phyloP scores from a whole-genome alignment of 2,329 filamentous ascomycete species.

The Trichoderma semiorbis region DNA sequence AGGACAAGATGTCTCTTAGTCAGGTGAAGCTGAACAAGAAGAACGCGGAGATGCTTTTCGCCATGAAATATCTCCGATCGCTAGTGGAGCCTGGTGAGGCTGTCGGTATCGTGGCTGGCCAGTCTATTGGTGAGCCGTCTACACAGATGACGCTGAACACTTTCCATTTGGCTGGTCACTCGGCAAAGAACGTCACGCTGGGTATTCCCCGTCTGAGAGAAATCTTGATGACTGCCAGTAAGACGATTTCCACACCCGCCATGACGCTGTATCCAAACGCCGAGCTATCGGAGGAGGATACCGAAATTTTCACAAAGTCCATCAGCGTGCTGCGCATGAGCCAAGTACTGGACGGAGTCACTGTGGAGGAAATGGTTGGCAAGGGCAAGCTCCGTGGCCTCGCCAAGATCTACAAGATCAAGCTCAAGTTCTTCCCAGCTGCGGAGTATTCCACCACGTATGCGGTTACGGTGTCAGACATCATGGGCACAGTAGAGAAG shows the following conservation, averaged over 20 bases:
- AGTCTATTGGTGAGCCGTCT: constrained; percentile 94
- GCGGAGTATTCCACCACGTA: constrained; percentile 84
- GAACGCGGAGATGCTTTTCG: constrained; percentile 78
- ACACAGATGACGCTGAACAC: constrained; percentile 99
- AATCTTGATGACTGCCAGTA: constrained; percentile 96
- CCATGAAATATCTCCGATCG: constrained; percentile 89
- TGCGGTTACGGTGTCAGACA: constrained; percentile 73
- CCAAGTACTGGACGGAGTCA: constrained; percentile 77
- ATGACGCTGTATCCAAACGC: constrained; percentile 81
- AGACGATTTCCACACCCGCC: constrained; percentile 81
- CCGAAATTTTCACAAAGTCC: constrained; percentile 81
- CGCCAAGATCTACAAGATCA: constrained; percentile 82
- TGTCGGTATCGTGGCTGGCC: constrained; percentile 92
- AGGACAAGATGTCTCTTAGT: constrained; percentile 24
- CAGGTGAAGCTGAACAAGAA: constrained; percentile 57
- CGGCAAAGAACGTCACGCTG: constrained; percentile 96
- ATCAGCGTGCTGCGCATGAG: constrained; percentile 84
- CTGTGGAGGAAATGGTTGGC: constrained; percentile 75
- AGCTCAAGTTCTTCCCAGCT: constrained; percentile 77
- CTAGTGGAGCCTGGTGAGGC: constrained; percentile 94
- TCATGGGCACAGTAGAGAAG: constrained; percentile 74
- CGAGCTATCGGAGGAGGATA: constrained; percentile 65
- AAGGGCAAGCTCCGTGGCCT: constrained; percentile 63
- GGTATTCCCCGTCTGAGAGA: constrained; percentile 96
- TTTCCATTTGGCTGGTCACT: constrained; percentile 98